Conservation (phyloP, 805 yeast genomes). For the Saccharomycopsis schoenii region DNA sequence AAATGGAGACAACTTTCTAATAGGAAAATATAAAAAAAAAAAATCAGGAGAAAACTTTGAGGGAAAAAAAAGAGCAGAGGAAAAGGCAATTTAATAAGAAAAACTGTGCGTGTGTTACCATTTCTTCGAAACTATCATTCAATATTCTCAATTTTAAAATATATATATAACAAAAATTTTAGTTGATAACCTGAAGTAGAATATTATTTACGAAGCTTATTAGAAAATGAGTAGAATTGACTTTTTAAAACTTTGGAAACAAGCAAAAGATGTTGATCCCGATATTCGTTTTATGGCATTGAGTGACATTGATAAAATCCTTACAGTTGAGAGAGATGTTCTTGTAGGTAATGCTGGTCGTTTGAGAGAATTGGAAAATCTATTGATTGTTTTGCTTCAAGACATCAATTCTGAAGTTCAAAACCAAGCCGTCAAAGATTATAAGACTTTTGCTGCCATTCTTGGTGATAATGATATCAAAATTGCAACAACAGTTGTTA, state of each 20-base stretch:
- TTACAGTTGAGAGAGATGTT: constrained; percentile 17
- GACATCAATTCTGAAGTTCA: constrained; percentile 17
- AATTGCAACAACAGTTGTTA: neutral
- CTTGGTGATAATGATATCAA: neutral
- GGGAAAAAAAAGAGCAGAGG: neutral
- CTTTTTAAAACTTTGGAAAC: neutral
- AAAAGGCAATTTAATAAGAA: neutral
- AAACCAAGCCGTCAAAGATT: constrained; percentile 15
- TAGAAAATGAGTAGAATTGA: neutral
- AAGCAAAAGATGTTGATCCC: constrained; percentile 52
- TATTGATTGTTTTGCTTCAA: constrained; percentile 3
- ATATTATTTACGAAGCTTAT: too few species aligned
- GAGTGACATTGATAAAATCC: constrained; percentile 50
- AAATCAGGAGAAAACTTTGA: neutral
- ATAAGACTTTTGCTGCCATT: constrained; percentile 3
- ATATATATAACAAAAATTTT: too few species aligned
- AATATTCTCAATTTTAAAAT: too few species aligned
- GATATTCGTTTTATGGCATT: constrained; percentile 82
- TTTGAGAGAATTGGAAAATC: neutral
- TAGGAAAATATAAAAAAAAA: neutral
- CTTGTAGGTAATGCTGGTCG: neutral
- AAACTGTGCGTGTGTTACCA: neutral
- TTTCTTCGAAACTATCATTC: too few species aligned
- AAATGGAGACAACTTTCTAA: neutral
- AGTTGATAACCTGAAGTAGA: too few species aligned